Evolutionary conservation across 2,329 filamentous ascomycete genomes (phyloP), one percentile per base, ranked within the genome.

Genomic region (Cladosporium oxysporum): DNA sequence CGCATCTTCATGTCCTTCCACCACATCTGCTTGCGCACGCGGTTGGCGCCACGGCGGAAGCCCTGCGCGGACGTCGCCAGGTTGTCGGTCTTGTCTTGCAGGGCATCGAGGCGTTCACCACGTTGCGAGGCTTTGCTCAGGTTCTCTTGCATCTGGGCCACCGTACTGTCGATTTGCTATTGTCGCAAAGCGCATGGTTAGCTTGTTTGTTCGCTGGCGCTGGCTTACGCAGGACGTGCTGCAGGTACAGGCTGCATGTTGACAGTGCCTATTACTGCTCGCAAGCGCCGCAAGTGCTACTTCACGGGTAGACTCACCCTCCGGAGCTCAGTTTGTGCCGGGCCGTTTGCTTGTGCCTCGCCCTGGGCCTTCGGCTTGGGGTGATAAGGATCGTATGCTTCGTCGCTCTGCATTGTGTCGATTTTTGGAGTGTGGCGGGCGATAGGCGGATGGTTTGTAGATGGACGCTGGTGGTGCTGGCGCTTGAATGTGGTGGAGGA

Each of bases 1-100:
- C 95, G 90, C 95, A 99, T 99, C 88, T 98, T 98, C 92, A 97
- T 96, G 78, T 98, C 94, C 87, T 98, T 98, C 94, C 93, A 98
- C 94, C 94, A 98, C 94, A 98, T 98, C 81, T 96, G 90, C 81
- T 83, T 83, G 80, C 95, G 89, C 73, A 99, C 94, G 75, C 92
- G 86, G 85, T 98, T 99, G 81, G 96, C 95, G 71, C 95, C 94
- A 72, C 93, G 90, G 76, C 93, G 92, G 87, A 99, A 99, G 69
- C 92, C 93, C 80, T 97, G 93, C 67, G 95, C 94, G 41, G 93
- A 97, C 69, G 90, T 88, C 67, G 93, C 93, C 72, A 99, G 86
- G 82, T 96, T 96, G 83, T 97, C 82, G 71, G 91, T 97, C 87
- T 97, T 96, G 80, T 95, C 91, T 82, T 96, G 91, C 68, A 97